Conservation (phyloP, 768 basidiomycete genomes). For the Cytidiella melzeri region DNA sequence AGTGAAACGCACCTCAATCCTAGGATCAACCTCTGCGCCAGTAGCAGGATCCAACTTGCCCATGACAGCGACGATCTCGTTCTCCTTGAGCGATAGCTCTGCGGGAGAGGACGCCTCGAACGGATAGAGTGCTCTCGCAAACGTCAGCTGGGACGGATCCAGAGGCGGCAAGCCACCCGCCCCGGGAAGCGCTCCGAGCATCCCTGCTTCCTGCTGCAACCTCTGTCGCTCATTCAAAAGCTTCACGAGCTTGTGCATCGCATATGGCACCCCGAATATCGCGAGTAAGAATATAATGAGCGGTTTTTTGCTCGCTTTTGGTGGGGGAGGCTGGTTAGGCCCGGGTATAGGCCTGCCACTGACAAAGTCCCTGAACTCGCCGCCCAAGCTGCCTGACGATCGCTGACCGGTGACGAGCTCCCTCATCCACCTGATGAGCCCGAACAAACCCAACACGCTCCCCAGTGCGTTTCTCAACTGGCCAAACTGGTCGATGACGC, state of each 20-base stretch:
- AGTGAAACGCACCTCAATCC: slow-evolving; percentile 38
- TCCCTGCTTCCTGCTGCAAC: slow-evolving; percentile 29
- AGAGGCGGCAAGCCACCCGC: slow-evolving; percentile 45
- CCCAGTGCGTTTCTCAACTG: slow-evolving; percentile 89
- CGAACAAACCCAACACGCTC: slow-evolving; percentile 89
- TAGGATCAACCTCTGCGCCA: slow-evolving; percentile 61
- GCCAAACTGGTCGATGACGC: slow-evolving; percentile 91
- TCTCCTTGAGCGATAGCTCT: slow-evolving; percentile 77
- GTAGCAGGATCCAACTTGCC: slow-evolving; percentile 69
- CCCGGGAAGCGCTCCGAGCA: slow-evolving; percentile 25
- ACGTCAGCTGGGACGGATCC: slow-evolving; percentile 76
- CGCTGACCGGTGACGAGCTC: slow-evolving; percentile 48
- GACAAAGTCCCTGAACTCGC: slow-evolving; percentile 75
- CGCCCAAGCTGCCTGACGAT: slow-evolving; percentile 39
- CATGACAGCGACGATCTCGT: slow-evolving; percentile 92
- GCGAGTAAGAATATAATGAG: slow-evolving; percentile 91
- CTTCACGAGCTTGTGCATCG: slow-evolving; percentile 85
- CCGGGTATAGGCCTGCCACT: slow-evolving; percentile 55
- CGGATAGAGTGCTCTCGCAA: slow-evolving; percentile 75
- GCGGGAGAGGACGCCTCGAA: slow-evolving; percentile 70
- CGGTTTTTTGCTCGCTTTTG: slow-evolving; percentile 81
- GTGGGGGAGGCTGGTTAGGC: slow-evolving; percentile 33
- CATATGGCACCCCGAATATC: slow-evolving; percentile 87
- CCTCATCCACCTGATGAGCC: slow-evolving; percentile 80
- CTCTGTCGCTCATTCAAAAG: slow-evolving; percentile 59